Percentiles rank a stretch among this genome's conserved stretches.
These are phyloP conservation scores for Thalassia testudinum DNA, from an alignment of 116 monocot species.

Conservation along the genomic window DNA sequence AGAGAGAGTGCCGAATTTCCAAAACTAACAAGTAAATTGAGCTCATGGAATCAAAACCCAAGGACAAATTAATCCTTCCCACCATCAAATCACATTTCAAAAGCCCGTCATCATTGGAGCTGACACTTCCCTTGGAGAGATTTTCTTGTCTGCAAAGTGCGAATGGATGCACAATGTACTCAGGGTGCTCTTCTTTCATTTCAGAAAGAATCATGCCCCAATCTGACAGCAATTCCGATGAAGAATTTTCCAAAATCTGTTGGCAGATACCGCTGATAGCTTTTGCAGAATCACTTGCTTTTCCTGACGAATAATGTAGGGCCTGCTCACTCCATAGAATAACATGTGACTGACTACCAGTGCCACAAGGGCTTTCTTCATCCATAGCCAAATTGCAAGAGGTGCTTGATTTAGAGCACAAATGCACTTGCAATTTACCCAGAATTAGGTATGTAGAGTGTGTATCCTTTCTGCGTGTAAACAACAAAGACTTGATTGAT, in stretches of 20 bases:
- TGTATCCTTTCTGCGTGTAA: conserved; percentile 9
- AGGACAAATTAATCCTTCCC: conserved; percentile 47
- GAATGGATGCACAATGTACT: conserved; percentile 26
- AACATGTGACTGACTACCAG: conserved; percentile 12
- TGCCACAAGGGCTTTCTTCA: not conserved
- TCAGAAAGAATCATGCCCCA: conserved; percentile 26
- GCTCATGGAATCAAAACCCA: conserved; percentile 27
- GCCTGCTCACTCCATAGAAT: conserved; percentile 53
- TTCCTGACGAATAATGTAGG: not conserved
- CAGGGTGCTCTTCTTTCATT: conserved; percentile 15
- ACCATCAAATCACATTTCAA: conserved; percentile 27
- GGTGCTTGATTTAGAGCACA: conserved; percentile 9
- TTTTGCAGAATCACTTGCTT: too few species aligned
- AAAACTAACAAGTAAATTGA: conserved; percentile 14
- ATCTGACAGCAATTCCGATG: conserved; percentile 22
- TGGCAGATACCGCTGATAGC: too few species aligned
- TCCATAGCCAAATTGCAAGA: not conserved
- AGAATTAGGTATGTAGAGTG: conserved; percentile 25
- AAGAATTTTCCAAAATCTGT: conserved; percentile 15
- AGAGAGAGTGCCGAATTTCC: conserved; percentile 14
- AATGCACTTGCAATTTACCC: conserved; percentile 26
- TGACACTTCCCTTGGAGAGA: conserved; percentile 8
- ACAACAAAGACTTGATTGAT: conserved; percentile 16
- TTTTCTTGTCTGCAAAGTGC: conserved; percentile 35
- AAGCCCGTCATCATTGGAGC: conserved; percentile 12